phyloP scores from a whole-genome alignment of 140 eudicot genomes.

The Cichorium intybus region DNA sequence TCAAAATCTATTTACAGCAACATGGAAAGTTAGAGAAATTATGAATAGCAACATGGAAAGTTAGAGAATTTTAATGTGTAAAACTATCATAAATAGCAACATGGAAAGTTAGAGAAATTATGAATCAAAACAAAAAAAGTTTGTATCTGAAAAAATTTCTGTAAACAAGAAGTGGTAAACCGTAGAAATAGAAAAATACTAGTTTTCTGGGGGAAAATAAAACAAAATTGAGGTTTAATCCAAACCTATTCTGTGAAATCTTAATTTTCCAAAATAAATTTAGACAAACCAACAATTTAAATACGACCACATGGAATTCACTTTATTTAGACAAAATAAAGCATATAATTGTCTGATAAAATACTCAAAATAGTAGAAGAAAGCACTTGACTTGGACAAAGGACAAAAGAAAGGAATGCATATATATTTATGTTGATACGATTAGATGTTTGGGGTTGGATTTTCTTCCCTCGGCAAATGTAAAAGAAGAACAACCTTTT shows the following conservation, averaged over 20 bases:
- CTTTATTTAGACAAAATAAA: not conserved
- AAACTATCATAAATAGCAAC: too few species aligned
- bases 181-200: too few species aligned
- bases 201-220: too few species aligned
- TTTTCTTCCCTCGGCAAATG: slow-evolving; percentile 14
- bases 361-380: not conserved
- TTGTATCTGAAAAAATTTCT: too few species aligned
- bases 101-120: too few species aligned
- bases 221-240: too few species aligned
- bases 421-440: not conserved
- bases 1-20: too few species aligned
- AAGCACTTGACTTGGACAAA: not conserved
- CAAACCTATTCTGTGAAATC: not conserved
- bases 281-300: not conserved
- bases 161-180: too few species aligned
- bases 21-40: too few species aligned
- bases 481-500: not conserved
- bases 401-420: not conserved
- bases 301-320: not conserved
- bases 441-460: slow-evolving; percentile 18
- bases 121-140: too few species aligned
- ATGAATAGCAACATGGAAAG: too few species aligned
- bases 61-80: too few species aligned
- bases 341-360: not conserved
- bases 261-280: not conserved